Evolutionary conservation across 1,139 yeast species (phyloP).

Genomic region (Candida anutae): DNA sequence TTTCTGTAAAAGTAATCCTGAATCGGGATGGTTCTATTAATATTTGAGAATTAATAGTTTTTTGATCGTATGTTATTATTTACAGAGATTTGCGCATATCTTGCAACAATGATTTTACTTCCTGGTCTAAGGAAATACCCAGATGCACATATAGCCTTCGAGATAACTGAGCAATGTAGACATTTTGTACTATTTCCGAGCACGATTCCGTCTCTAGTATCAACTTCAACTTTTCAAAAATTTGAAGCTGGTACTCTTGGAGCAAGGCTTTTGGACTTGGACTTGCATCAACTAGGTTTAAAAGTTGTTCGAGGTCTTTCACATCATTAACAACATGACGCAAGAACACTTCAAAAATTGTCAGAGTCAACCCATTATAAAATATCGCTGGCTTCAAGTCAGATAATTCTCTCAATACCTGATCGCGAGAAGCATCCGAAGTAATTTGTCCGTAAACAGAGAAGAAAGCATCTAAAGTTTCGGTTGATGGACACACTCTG

Average conservation of each 20-base stretch:
- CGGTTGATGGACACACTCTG: constrained; percentile 17
- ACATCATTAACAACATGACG: constrained; percentile 13
- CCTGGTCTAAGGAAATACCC: too few relatives aligned
- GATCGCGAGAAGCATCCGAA: constrained; percentile 3
- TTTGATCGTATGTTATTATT: too few relatives aligned
- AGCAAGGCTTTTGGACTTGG: constrained; percentile 8
- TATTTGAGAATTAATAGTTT: too few relatives aligned
- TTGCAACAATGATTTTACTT: too few relatives aligned
- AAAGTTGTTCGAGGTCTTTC: constrained; percentile 26
- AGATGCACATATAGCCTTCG: too few relatives aligned
- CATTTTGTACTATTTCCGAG: too few relatives aligned
- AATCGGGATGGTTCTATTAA: too few relatives aligned
- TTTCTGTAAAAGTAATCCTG: too few relatives aligned
- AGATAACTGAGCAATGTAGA: too few relatives aligned
- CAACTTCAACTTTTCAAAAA: constrained; percentile 10
- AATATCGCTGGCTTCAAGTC: constrained; percentile 25
- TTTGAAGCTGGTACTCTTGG: constrained; percentile 6
- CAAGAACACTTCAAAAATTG: constrained; percentile 17
- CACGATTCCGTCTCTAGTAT: too few relatives aligned
- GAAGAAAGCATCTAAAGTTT: constrained; percentile 16
- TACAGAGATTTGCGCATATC: too few relatives aligned
- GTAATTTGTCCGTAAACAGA: constrained; percentile 6
- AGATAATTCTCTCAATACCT: constrained; percentile 16
- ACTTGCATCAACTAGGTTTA: constrained; percentile 13
- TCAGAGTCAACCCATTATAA: constrained; percentile 14